Evolutionary conservation across 2,329 filamentous ascomycete species (phyloP).

Genomic region (Ophiocordyceps camponoti-leonardi): DNA sequence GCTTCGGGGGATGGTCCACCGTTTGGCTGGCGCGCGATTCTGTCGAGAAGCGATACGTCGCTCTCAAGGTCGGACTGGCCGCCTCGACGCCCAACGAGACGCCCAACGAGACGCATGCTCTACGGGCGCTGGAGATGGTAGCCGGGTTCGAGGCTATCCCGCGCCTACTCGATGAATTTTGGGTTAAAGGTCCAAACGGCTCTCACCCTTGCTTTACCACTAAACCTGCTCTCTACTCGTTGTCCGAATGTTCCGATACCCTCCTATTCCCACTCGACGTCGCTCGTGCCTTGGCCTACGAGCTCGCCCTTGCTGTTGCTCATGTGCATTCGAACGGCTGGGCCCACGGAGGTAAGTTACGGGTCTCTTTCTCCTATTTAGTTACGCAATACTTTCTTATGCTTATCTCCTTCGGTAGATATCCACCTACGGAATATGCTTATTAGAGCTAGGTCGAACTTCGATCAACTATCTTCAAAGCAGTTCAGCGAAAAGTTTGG

Average conservation of each 20-base stretch:
- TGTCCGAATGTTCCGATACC: background rate
- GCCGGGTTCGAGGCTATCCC: no score
- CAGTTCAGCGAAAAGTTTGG: slow-evolving; percentile 14
- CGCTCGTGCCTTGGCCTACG: background rate
- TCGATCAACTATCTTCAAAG: slow-evolving; percentile 11
- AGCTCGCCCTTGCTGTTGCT: slow-evolving; percentile 6
- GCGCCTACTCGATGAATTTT: slow-evolving; percentile 1
- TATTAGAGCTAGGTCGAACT: slow-evolving; percentile 2
- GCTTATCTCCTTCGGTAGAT: slow-evolving; percentile 2
- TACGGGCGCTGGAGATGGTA: no score
- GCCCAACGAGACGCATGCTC: background rate
- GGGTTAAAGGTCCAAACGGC: slow-evolving; percentile 1
- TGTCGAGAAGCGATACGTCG: slow-evolving; percentile 3
- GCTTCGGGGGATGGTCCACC: slow-evolving; percentile 19
- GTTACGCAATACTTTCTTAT: no score
- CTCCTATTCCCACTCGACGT: slow-evolving; percentile 1
- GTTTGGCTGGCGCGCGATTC: slow-evolving; percentile 22
- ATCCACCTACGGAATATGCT: slow-evolving; percentile 11
- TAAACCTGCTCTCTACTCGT: background rate
- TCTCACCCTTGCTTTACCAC: slow-evolving; percentile 1
- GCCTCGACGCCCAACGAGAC: no score
- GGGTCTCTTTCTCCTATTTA: background rate
- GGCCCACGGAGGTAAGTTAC: slow-evolving; percentile 8
- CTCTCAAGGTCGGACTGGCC: slow-evolving; percentile 2
- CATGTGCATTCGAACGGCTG: slow-evolving; percentile 10